Evolutionary conservation across 768 basidiomycete genomes (phyloP).

Genomic region (Strobilomyces echinocephalus): DNA sequence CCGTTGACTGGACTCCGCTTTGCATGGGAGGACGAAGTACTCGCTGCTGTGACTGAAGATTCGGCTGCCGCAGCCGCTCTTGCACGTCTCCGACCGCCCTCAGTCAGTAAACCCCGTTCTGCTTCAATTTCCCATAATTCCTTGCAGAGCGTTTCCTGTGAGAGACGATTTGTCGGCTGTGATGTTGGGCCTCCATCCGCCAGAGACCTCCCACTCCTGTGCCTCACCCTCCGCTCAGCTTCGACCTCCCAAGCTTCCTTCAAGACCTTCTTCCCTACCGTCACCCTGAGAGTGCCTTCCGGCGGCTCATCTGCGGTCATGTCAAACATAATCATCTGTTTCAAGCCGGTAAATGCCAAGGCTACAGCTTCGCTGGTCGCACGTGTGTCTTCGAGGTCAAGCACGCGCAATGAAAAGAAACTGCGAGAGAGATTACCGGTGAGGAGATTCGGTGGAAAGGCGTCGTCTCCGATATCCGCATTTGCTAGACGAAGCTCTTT

Average conservation of each 20-base stretch:
- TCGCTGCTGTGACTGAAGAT: slow-evolving; percentile 16
- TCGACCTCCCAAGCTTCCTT: slow-evolving; percentile 81
- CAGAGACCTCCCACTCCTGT: slow-evolving; percentile 33
- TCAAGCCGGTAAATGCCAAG: slow-evolving; percentile 41
- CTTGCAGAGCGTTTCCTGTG: slow-evolving; percentile 40
- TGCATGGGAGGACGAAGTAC: slow-evolving; percentile 5
- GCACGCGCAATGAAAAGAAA: slow-evolving; percentile 50
- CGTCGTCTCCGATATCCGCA: slow-evolving; percentile 56
- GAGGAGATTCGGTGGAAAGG: slow-evolving; percentile 39
- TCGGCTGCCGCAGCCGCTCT: slow-evolving; percentile 43
- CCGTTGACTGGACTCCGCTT: slow-evolving; percentile 19
- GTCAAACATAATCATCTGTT: slow-evolving; percentile 52
- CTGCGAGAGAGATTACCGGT: slow-evolving; percentile 11
- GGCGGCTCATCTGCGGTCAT: slow-evolving; percentile 49
- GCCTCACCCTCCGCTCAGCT: slow-evolving; percentile 50
- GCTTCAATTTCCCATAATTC: slow-evolving; percentile 81
- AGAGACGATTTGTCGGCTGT: neutral
- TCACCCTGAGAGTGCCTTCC: slow-evolving; percentile 48
- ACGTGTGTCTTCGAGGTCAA: slow-evolving; percentile 67
- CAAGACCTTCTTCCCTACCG: slow-evolving; percentile 65
- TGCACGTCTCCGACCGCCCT: slow-evolving; percentile 65
- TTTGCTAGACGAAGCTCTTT: slow-evolving; percentile 54
- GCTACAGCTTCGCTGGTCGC: slow-evolving; percentile 45
- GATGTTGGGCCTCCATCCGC: slow-evolving; percentile 14
- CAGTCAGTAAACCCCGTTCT: slow-evolving; percentile 68